Evolutionary conservation across 495 filamentous ascomycete genomes (phyloP), one percentile per base, ranked within the genome.

Genomic region (Hyaloscypha hepaticicola): DNA sequence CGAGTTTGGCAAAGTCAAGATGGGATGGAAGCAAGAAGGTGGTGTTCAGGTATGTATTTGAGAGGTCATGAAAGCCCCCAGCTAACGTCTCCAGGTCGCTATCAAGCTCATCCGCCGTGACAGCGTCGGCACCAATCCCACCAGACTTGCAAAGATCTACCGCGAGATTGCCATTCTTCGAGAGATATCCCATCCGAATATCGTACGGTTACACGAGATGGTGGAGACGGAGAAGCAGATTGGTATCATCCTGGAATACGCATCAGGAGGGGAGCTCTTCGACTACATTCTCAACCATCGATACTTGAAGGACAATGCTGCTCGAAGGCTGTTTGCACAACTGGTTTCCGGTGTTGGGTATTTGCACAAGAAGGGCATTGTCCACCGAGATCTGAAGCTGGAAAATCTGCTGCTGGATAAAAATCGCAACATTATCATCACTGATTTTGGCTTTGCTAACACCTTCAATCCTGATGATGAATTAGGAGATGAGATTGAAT

Each of bases 361-460:
- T 77, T 81, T 99, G 64, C 95, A 99, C 77, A 98, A 97, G 76
- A 99, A 98, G 75, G 95, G 95, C 49, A 99, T 99, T 72, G 94
- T 99, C 25, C 95, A 99, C 72, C 89, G 95, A 71, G 95, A 99
- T 78, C 80, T 99, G 59, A 99, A 99, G 76, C 81, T 99, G 64
- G 95, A 99, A 77, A 99, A 99, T 74, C 75, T 99, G 71, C 81
- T 99, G 22, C 86, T 99, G 55, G 95, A 99, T 77, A 86, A 95
- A 22, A 97, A 99, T 70, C 87, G 91, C 51, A 99, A 99, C 77
- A 97, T 99, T 73, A 98, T 99, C 78, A 98, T 99, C 75, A 98
- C 95, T 0, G 95, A 99, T 77, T 99, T 99, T 75, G 95, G 95
- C 4, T 99, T 99, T 76, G 95, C 95, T 55, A 99, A 99, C 74